A percentile compares a stretch with the other conserved stretches of the same genome.
These are phyloP conservation scores for Rubia tinctorum DNA, from an alignment of 305 asterid species.

Conservation along the genomic window DNA sequence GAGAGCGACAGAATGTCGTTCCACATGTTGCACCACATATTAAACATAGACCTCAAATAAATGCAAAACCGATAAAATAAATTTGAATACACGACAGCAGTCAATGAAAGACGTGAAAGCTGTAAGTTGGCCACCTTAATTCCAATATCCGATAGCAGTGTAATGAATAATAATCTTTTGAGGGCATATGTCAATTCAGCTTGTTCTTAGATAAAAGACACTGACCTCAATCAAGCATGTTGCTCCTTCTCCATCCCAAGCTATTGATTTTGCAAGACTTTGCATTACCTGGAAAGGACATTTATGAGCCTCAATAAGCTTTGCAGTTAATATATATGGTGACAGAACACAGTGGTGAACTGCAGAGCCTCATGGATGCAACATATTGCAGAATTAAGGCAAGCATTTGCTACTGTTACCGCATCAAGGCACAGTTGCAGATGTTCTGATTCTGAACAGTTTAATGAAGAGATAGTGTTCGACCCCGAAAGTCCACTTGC, in stretches of 20 bases:
- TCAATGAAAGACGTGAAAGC: not conserved
- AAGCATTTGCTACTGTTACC: conserved; percentile 26
- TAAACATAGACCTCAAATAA: not conserved
- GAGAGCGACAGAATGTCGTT: not conserved
- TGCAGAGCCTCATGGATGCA: not conserved
- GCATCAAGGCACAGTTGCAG: conserved; percentile 93
- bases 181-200: not conserved
- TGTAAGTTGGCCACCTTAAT: conserved; percentile 3
- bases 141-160: not conserved
- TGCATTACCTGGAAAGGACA: conserved; percentile 77
- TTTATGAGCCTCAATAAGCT: conserved; percentile 11
- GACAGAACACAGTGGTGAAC: not conserved
- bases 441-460: conserved; percentile 66
- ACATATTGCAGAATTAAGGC: not conserved
- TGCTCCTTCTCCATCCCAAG: conserved; percentile 99
- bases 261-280: conserved; percentile 97
- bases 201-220: conserved; percentile 12
- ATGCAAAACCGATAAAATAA: not conserved
- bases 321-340: not conserved
- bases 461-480: conserved; percentile 60
- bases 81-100: not conserved
- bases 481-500: conserved; percentile 97
- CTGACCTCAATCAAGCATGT: conserved; percentile 97
- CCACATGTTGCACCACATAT: not conserved
- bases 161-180: not conserved